These are phyloP conservation scores for Aspergillus wentii DNA, from an alignment of 495 filamentous ascomycete genomes.

Conservation along the genomic window DNA sequence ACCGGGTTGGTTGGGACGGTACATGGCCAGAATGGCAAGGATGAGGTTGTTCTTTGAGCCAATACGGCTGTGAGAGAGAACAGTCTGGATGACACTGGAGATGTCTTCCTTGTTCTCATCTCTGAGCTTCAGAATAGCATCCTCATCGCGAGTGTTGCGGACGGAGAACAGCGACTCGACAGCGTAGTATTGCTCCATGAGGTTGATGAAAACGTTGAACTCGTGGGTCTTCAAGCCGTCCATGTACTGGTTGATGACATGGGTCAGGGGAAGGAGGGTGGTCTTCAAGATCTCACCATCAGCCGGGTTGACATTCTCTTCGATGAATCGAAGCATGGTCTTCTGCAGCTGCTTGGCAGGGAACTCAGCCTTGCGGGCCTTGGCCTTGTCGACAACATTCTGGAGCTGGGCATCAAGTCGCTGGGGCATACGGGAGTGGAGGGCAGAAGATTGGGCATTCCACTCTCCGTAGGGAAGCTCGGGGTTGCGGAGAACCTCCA, in stretches of 20 bases:
- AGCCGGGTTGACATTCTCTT: slow-evolving; percentile 69
- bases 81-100: slow-evolving; percentile 72
- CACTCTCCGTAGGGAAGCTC: slow-evolving; percentile 96
- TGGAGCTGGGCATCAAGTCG: slow-evolving; percentile 79
- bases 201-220: slow-evolving; percentile 70
- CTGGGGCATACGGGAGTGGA: slow-evolving; percentile 93
- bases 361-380: slow-evolving; percentile 76
- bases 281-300: slow-evolving; percentile 69
- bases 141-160: slow-evolving; percentile 81
- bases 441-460: slow-evolving; percentile 87
- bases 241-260: slow-evolving; percentile 75
- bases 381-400: slow-evolving; percentile 78
- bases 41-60: slow-evolving; percentile 93
- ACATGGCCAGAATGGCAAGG: slow-evolving; percentile 87
- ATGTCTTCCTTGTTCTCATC: slow-evolving; percentile 96
- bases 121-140: slow-evolving; percentile 87
- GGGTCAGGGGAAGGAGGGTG: slow-evolving; percentile 69
- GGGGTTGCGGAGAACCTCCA: slow-evolving; percentile 81
- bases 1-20: slow-evolving; percentile 89
- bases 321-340: slow-evolving; percentile 79
- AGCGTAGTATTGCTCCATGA: slow-evolving; percentile 74
- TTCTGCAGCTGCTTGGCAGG: slow-evolving; percentile 84
- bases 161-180: slow-evolving; percentile 85
- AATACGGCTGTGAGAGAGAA: slow-evolving; percentile 89
- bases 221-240: slow-evolving; percentile 92